These are phyloP conservation scores for Sarcomyxa edulis DNA, from an alignment of 768 basidiomycete species.

Conservation along the genomic window DNA sequence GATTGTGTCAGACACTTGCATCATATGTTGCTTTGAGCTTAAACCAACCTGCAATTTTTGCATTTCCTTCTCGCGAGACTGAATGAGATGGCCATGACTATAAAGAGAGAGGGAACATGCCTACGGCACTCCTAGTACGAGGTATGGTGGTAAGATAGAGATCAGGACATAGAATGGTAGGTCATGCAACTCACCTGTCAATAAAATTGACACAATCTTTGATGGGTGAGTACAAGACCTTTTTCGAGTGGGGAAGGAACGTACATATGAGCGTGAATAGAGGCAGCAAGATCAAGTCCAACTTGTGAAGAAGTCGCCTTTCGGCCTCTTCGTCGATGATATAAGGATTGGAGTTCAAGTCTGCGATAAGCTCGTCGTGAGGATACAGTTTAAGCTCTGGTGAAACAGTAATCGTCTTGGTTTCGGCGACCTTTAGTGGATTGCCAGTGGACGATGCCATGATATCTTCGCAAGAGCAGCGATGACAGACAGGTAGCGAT, in stretches of 20 bases:
- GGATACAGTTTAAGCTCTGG: too few species aligned
- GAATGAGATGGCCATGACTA: background rate
- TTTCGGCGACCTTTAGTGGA: too few species aligned
- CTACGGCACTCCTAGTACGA: constrained; percentile 17
- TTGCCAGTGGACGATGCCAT: too few species aligned
- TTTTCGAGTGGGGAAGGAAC: constrained; percentile 7
- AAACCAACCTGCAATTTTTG: constrained; percentile 24
- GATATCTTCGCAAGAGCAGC: too few species aligned
- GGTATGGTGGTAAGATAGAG: background rate
- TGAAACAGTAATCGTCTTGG: too few species aligned
- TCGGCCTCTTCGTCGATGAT: constrained; percentile 27
- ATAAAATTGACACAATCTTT: constrained; percentile 33
- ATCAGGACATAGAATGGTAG: background rate
- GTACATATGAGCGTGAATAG: constrained; percentile 34
- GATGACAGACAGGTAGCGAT: too few species aligned
- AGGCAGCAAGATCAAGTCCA: constrained; percentile 29
- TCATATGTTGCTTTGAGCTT: background rate
- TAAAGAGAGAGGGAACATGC: constrained; percentile 3
- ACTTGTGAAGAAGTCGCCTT: constrained; percentile 26
- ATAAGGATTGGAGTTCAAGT: too few species aligned
- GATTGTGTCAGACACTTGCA: constrained; percentile 1
- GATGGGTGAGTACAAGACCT: background rate
- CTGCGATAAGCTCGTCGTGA: too few species aligned
- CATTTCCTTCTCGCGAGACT: constrained; percentile 17
- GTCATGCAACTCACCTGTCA: constrained; percentile 20